Conservation (phyloP, 2,329 filamentous ascomycete genomes). For the Thielaviopsis cerberus region DNA sequence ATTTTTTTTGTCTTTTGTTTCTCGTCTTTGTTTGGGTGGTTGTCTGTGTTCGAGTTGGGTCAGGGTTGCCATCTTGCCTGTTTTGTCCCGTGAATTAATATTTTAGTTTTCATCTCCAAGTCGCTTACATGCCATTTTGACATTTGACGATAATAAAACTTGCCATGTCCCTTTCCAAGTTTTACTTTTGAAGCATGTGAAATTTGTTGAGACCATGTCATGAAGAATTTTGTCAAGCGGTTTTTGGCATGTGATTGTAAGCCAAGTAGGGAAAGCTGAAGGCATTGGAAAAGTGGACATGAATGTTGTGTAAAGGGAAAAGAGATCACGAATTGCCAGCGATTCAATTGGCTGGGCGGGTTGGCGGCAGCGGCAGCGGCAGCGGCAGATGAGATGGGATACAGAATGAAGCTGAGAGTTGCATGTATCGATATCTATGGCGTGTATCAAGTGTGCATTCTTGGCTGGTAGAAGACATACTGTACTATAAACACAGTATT, state of each 20-base stretch:
- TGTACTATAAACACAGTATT: neutral
- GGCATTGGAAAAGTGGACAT: neutral
- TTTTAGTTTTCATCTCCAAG: neutral
- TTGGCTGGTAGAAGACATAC: no score
- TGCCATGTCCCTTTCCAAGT: neutral
- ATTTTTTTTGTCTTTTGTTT: neutral
- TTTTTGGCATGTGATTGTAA: neutral
- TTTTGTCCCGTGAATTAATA: slow-evolving; percentile 1
- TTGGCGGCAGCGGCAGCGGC: neutral
- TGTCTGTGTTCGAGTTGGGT: neutral
- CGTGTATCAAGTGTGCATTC: no score
- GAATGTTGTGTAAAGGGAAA: neutral
- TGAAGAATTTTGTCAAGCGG: neutral
- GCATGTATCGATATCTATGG: no score
- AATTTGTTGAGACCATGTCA: neutral
- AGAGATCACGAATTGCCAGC: neutral
- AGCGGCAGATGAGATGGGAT: neutral
- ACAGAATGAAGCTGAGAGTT: neutral
- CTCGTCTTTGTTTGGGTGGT: neutral
- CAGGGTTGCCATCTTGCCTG: neutral
- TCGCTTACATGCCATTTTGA: slow-evolving; percentile 4
- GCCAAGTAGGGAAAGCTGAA: neutral
- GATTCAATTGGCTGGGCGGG: neutral
- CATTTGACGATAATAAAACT: neutral
- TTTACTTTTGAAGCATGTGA: neutral